Conservation (phyloP, 352 stramenopile species). For the Stephanocyclus meneghinianus region DNA sequence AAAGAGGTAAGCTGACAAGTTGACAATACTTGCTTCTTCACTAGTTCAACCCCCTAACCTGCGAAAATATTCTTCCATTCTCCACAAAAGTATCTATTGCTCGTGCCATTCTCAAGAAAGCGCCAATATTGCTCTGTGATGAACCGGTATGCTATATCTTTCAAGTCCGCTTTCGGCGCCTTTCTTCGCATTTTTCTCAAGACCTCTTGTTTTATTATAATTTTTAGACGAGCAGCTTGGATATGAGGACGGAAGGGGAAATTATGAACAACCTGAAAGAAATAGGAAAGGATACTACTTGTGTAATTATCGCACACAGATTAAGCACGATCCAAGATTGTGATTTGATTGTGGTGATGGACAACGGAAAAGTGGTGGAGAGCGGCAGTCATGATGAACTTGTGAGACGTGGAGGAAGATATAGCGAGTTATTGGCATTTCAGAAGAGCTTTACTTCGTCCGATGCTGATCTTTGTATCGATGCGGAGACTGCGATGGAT, state of each 20-base stretch:
- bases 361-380: slow-evolving; percentile 89
- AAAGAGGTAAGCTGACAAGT: slow-evolving; percentile 57
- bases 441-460: slow-evolving; percentile 35
- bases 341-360: slow-evolving; percentile 93
- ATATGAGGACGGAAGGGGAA: slow-evolving; percentile 87
- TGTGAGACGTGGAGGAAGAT: slow-evolving; percentile 79
- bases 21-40: background rate
- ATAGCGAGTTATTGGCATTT: slow-evolving; percentile 78
- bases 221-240: slow-evolving; percentile 59
- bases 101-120: slow-evolving; percentile 87
- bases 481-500: background rate
- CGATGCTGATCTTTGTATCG: background rate
- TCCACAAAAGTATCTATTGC: slow-evolving; percentile 82
- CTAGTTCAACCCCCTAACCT: background rate
- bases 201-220: background rate
- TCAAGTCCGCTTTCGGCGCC: background rate
- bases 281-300: slow-evolving; percentile 82
- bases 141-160: slow-evolving; percentile 75
- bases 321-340: slow-evolving; percentile 91
- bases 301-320: slow-evolving; percentile 92
- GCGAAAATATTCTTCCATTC: background rate
- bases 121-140: slow-evolving; percentile 83
- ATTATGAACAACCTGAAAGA: slow-evolving; percentile 84
- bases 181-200: background rate
- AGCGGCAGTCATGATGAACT: slow-evolving; percentile 90